Conservation (phyloP, 2,329 filamentous ascomycete species). For the Colletotrichum caudatum region DNA sequence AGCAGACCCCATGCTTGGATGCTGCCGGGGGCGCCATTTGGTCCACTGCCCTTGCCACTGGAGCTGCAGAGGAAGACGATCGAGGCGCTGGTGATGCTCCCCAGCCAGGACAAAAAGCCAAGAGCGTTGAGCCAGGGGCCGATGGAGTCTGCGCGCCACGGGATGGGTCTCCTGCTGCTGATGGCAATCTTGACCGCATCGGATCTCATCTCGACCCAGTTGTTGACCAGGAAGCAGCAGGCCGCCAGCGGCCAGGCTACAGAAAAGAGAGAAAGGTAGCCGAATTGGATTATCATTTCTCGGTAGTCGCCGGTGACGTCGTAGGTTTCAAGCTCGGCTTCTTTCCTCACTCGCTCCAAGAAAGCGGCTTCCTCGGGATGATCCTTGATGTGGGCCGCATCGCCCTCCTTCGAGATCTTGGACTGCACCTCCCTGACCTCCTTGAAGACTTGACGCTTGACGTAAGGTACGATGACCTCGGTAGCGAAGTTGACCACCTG, state of each 20-base stretch:
- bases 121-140: conserved; percentile 91
- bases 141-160: conserved; percentile 91
- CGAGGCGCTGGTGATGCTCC: conserved; percentile 86
- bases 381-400: conserved; percentile 67
- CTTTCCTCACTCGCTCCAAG: conserved; percentile 81
- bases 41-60: conserved; percentile 74
- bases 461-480: conserved; percentile 86
- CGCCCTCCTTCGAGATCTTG: conserved; percentile 67
- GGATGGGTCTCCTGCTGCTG: conserved; percentile 88
- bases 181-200: conserved; percentile 95
- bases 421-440: conserved; percentile 83
- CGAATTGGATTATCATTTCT: conserved; percentile 90
- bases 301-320: conserved; percentile 91
- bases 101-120: conserved; percentile 92
- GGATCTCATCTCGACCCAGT: conserved; percentile 94
- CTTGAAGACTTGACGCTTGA: conserved; percentile 81
- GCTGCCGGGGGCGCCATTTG: conserved; percentile 73
- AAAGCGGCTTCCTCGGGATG: conserved; percentile 83
- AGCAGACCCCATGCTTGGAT: conserved; percentile 86
- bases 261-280: conserved; percentile 91
- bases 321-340: conserved; percentile 85
- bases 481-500: conserved; percentile 89
- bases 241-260: conserved; percentile 95
- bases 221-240: conserved; percentile 90
- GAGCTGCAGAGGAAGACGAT: conserved; percentile 94